Conservation (phyloP, 2,329 filamentous ascomycete genomes). For the Aspergillus brunneoviolaceus region DNA sequence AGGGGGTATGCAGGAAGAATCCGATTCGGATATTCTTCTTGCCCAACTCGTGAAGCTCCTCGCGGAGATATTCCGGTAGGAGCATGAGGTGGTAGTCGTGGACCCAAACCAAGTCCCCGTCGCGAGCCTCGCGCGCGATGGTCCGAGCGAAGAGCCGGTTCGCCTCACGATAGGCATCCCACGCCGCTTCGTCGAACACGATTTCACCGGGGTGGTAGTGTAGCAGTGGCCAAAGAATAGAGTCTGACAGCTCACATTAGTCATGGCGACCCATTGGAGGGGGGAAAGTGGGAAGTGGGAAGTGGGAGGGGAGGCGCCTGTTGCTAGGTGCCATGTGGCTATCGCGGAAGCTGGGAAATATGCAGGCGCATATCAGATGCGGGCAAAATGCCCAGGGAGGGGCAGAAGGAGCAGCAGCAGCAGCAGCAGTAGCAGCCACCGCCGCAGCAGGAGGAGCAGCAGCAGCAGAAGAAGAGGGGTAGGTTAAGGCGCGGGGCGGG, state of each 20-base stretch:
- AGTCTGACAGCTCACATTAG: conserved; percentile 58
- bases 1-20: conserved; percentile 97
- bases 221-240: conserved; percentile 97
- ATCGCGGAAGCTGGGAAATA: conserved; percentile 5
- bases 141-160: conserved; percentile 89
- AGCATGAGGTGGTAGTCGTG: conserved; percentile 99
- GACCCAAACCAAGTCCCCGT: conserved; percentile 95
- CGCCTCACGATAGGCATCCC: conserved; percentile 89
- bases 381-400: background rate
- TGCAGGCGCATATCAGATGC: conserved; percentile 5
- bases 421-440: no score
- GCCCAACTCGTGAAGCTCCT: conserved; percentile 69
- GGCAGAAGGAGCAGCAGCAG: background rate
- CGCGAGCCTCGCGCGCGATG: conserved; percentile 81
- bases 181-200: conserved; percentile 92
- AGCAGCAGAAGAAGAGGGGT: background rate
- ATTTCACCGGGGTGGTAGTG: conserved; percentile 99
- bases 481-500: background rate
- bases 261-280: conserved; percentile 12
- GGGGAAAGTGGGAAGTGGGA: no score
- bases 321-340: conserved; percentile 2
- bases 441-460: no score
- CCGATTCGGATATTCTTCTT: conserved; percentile 96
- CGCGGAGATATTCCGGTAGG: conserved; percentile 88
- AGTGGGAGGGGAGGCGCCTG: background rate